Conservation (phyloP, 148 eudicot species). For the Chenopodium quinoa region DNA sequence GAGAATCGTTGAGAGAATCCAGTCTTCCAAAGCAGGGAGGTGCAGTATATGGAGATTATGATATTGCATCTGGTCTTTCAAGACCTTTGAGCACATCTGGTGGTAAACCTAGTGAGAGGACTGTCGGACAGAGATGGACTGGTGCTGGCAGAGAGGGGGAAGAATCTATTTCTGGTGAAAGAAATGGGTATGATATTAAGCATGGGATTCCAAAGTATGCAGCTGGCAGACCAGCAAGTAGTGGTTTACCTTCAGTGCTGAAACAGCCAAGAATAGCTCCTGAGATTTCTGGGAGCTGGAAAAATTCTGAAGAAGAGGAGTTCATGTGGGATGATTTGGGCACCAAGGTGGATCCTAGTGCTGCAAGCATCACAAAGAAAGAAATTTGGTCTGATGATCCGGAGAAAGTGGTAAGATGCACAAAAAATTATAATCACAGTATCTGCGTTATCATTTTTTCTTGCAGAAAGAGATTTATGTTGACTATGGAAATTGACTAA, state of each 20-base stretch:
- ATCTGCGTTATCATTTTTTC: neutral
- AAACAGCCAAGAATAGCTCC: constrained; percentile 43
- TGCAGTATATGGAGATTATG: constrained; percentile 53
- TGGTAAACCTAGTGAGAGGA: constrained; percentile 42
- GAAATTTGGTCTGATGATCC: constrained; percentile 47
- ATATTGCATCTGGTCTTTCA: constrained; percentile 43
- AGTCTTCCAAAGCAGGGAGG: constrained; percentile 43
- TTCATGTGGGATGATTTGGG: constrained; percentile 77
- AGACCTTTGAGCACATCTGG: constrained; percentile 45
- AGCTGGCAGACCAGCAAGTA: constrained; percentile 29
- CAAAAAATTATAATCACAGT: neutral
- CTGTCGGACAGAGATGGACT: constrained; percentile 51
- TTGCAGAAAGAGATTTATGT: constrained; percentile 9
- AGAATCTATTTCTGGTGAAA: constrained; percentile 48
- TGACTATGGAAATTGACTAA: constrained; percentile 2
- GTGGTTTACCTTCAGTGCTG: constrained; percentile 32
- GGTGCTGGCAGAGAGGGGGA: constrained; percentile 44
- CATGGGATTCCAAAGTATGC: constrained; percentile 46
- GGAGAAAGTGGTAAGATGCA: constrained; percentile 54
- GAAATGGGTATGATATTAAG: constrained; percentile 56
- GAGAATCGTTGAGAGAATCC: constrained; percentile 39
- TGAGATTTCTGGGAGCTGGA: constrained; percentile 72
- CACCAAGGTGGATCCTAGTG: constrained; percentile 40
- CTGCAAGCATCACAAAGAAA: constrained; percentile 31
- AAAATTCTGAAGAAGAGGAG: constrained; percentile 94